Evolutionary conservation across 1,284 basidiomycete species (phyloP).

Genomic region (Rhodotorula sp.): DNA sequence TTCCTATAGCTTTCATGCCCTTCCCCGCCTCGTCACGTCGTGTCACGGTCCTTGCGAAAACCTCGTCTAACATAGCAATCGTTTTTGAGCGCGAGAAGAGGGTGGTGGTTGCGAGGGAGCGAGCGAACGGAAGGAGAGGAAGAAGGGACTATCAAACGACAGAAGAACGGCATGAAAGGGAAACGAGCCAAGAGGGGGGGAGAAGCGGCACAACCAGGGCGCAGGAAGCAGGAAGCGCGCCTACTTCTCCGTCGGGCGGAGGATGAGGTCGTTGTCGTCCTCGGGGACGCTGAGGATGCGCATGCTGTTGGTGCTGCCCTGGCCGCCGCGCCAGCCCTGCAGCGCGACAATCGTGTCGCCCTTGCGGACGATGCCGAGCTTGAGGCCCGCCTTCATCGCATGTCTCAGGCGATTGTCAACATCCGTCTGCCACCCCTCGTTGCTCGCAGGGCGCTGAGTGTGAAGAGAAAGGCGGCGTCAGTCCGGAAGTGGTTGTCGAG

Average conservation of each 20-base stretch:
- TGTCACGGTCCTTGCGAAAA: no score
- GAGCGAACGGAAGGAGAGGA: no score
- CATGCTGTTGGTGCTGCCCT: slow-evolving; percentile 70
- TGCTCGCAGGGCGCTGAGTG: slow-evolving; percentile 59
- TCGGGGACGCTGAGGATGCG: slow-evolving; percentile 36
- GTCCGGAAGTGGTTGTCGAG: no score
- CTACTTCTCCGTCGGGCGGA: slow-evolving; percentile 26
- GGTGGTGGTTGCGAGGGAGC: neutral
- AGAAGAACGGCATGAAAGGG: neutral
- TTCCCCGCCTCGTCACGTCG: no score
- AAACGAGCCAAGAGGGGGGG: neutral
- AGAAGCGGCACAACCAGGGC: neutral
- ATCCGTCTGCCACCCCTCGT: slow-evolving; percentile 96
- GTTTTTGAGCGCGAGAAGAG: neutral
- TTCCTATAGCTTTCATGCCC: neutral
- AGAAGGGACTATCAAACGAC: neutral
- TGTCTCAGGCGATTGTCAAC: slow-evolving; percentile 70
- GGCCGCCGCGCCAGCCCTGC: slow-evolving; percentile 98
- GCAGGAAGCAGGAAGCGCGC: neutral
- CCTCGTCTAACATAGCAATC: neutral
- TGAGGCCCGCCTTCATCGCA: slow-evolving; percentile 73
- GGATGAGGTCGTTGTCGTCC: slow-evolving; percentile 29
- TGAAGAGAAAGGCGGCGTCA: neutral
- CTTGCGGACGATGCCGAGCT: slow-evolving; percentile 82
- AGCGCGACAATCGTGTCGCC: slow-evolving; percentile 91